These are phyloP conservation scores for Lactarius deliciosus DNA, from an alignment of 768 basidiomycete genomes.

Conservation along the genomic window DNA sequence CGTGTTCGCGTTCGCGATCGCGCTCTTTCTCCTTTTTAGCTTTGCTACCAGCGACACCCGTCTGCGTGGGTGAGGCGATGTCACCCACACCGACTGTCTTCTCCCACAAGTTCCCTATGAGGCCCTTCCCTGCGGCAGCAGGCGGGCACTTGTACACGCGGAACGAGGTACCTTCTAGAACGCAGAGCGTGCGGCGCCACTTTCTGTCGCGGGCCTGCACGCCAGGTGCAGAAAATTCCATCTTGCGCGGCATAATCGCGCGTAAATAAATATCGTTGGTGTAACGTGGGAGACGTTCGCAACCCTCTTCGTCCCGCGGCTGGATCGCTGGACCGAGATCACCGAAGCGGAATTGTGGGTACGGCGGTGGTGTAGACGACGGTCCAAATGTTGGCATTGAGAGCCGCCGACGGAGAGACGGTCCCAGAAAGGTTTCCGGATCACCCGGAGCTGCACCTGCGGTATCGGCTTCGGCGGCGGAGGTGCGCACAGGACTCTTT, in stretches of 20 bases:
- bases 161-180: constrained; percentile 90
- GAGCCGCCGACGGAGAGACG: constrained; percentile 54
- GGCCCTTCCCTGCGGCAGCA: constrained; percentile 46
- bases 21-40: constrained; percentile 36
- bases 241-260: constrained; percentile 83
- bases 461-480: constrained; percentile 8
- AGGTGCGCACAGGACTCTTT: constrained; percentile 2
- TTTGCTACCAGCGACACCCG: constrained; percentile 33
- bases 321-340: constrained; percentile 35
- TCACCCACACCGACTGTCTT: constrained; percentile 72
- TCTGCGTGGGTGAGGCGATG: constrained; percentile 36
- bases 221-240: constrained; percentile 87
- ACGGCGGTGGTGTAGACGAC: constrained; percentile 63
- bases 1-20: constrained; percentile 29
- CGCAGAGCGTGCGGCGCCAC: constrained; percentile 86
- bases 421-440: constrained; percentile 30
- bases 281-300: constrained; percentile 77
- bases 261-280: constrained; percentile 78
- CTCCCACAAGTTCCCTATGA: constrained; percentile 77
- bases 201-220: constrained; percentile 87
- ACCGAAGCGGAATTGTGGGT: constrained; percentile 48
- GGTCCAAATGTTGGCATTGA: constrained; percentile 71
- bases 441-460: constrained; percentile 9
- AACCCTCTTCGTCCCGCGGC: constrained; percentile 80
- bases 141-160: constrained; percentile 63